A percentile compares a stretch with the other conserved stretches of the same genome.
These are phyloP conservation scores for Xylaria sp. DNA, from an alignment of 2,329 filamentous ascomycete species.

Conservation along the genomic window DNA sequence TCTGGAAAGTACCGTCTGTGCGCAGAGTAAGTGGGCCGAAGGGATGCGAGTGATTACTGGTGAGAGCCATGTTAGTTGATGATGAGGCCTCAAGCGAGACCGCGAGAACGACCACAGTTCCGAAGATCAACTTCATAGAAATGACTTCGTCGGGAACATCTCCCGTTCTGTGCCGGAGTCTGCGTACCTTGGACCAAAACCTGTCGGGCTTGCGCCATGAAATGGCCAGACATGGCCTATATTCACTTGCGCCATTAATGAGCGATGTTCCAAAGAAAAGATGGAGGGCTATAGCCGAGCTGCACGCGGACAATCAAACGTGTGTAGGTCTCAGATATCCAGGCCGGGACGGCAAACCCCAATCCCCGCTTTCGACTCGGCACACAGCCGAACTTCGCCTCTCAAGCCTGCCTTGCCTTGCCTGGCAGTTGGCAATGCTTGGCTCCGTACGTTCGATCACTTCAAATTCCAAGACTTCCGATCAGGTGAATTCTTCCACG, in stretches of 20 bases:
- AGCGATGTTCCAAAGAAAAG: background rate
- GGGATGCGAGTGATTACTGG: conserved; percentile 13
- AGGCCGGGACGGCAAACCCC: no score
- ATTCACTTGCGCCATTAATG: conserved; percentile 28
- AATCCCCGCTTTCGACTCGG: no score
- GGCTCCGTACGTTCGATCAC: no score
- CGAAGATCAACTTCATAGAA: conserved; percentile 2
- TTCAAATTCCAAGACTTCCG: no score
- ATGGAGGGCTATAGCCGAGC: background rate
- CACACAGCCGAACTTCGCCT: no score
- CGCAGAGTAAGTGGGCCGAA: conserved; percentile 35
- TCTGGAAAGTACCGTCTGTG: conserved; percentile 43
- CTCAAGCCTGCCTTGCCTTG: no score
- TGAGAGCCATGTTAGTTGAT: conserved; percentile 19
- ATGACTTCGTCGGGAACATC: conserved; percentile 1
- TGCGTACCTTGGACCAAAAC: conserved; percentile 20
- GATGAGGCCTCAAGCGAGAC: conserved; percentile 13
- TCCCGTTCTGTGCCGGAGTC: conserved; percentile 7
- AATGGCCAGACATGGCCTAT: conserved; percentile 22
- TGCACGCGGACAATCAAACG: background rate
- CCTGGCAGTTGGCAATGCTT: no score
- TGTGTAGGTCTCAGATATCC: background rate
- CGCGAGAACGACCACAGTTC: conserved; percentile 10
- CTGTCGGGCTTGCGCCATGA: background rate
- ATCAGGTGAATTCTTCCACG: no score